Base-by-base conservation (phyloP, 1,139 yeast genomes). In the Debaryomyces psychrophilus region DNA sequence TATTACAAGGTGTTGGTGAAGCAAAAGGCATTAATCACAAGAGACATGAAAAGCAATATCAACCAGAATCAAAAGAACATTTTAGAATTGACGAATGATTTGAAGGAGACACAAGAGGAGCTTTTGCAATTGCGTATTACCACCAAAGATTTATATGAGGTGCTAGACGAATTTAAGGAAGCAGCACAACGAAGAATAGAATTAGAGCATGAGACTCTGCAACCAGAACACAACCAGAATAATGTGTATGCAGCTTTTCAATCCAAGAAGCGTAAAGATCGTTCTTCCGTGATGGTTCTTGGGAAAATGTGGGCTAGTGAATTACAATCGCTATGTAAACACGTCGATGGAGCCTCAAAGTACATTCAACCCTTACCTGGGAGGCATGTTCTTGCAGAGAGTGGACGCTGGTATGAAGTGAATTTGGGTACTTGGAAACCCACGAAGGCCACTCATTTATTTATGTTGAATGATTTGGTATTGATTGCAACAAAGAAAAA, bases 331-430 rank as follows among this genome's bases (percentile, higher is more conserved):
- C 68, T 92, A 39, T 90, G 86, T 65, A 83, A 84, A 55, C 89
- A 87, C 51, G 96, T 92, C 8, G 97, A 92, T 54, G 96, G 97
- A 5, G 92, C 96, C 1, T 92, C 90, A 52, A 89, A 88, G 60
- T 82, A 79, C 53, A 73, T 92, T 41, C 88, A 90, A 22, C 82
- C 90, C 1, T 67, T 80, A 5, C 89, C 95, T 0, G 95, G 95
- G 2, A 77, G 97, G 45, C 97, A 90, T 61, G 81, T 92, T 2
- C 70, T 90, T 25, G 80, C 85, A 8, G 95, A 90, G 57, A 84
- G 90, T 64, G 85, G 87, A 1, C 79, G 93, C 44, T 92, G 97
- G 97, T 81, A 79, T 50, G 97, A 92, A 64, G 72, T 92, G 48
- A 90, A 90, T 59, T 82, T 87, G 1, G 93, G 95, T 0, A 90